Base-by-base conservation (phyloP, 2,329 filamentous ascomycete genomes). In the Sclerotinia nivalis region DNA sequence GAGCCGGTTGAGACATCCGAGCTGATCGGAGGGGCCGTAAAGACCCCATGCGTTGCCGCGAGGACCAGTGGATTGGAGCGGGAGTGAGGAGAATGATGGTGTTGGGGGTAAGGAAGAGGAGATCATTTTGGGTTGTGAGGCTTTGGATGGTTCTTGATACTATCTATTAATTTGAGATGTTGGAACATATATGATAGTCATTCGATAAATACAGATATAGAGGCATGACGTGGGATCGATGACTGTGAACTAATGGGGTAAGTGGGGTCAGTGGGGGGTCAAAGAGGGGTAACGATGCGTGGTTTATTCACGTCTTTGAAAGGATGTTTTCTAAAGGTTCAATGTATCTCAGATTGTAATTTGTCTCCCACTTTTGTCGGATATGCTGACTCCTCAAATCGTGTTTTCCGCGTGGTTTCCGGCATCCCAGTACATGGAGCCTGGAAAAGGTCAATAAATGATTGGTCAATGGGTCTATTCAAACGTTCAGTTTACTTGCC, bases 1-100 rank as follows among this genome's bases (percentile, higher is more conserved):
- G 45, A 84, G 75, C 3, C 81, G 76, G 71, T 84, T 84, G 47
- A 84, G 74, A 2, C 79, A 82, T 3, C 83, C 83, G 40, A 80
- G 77, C 22, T 81, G 70, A 72, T 84, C 82, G 60, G 82, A 80
- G 58, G 80, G 73, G 67, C 83, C 83, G 60, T 81, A 78, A 4
- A 83, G 66, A 6, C 82, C 82, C 82, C 83, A 84, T 9, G 79
- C 76, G 68, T 78, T 80, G 70, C 79, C 80, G 71, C 79, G 76
- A 0, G 82, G 82, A 74, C 81, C 80, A n/a, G 76, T 79, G 45
- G 80, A 70, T 37, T 80, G 78, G 12, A 79, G 74, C 7, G 82
- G 81, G 0, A 84, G 76, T 34, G 77, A 74, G 66, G 82, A 79
- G 66, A 82, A 83, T 18, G 50, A 31, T 25, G 59, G 59, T 4